These are phyloP conservation scores for Ceratobasidium sp. DNA, from an alignment of 1,284 basidiomycete species.

Conservation along the genomic window DNA sequence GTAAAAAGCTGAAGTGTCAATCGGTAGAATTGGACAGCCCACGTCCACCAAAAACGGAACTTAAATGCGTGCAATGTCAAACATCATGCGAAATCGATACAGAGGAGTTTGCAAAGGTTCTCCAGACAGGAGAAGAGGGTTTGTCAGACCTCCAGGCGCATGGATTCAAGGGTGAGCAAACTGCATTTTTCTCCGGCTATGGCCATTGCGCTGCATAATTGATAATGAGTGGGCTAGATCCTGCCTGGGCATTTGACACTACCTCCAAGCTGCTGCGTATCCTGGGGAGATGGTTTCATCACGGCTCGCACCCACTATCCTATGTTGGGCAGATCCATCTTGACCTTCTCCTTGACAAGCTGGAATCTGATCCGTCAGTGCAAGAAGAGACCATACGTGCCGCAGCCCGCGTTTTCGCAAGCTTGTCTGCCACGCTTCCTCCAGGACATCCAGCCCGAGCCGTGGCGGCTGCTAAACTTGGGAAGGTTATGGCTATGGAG, in stretches of 20 bases:
- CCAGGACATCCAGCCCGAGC: constrained; percentile 84
- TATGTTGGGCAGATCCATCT: constrained; percentile 79
- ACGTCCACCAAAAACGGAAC: constrained; percentile 60
- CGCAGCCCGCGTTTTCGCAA: constrained; percentile 70
- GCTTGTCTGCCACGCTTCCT: constrained; percentile 68
- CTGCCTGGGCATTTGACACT: constrained; percentile 68
- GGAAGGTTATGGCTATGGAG: constrained; percentile 83
- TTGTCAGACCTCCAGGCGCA: constrained; percentile 76
- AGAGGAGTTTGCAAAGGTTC: constrained; percentile 65
- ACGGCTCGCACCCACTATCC: constrained; percentile 81
- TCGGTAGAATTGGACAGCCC: neutral
- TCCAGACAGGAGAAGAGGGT: constrained; percentile 75
- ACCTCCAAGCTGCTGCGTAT: constrained; percentile 74
- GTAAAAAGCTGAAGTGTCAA: constrained; percentile 62
- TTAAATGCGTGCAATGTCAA: constrained; percentile 73
- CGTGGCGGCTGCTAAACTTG: constrained; percentile 83
- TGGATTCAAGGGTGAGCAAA: constrained; percentile 67
- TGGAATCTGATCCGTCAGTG: constrained; percentile 56
- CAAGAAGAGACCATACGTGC: constrained; percentile 72
- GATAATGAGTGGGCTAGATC: constrained; percentile 60
- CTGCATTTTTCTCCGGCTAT: constrained; percentile 19
- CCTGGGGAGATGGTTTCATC: constrained; percentile 65
- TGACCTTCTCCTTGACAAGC: constrained; percentile 70
- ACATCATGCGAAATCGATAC: constrained; percentile 65
- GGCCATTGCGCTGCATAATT: neutral